Evolutionary conservation across 2,329 filamentous ascomycete species (phyloP), one percentile per base, ranked within the genome.

Genomic region (Didymella glomerata): DNA sequence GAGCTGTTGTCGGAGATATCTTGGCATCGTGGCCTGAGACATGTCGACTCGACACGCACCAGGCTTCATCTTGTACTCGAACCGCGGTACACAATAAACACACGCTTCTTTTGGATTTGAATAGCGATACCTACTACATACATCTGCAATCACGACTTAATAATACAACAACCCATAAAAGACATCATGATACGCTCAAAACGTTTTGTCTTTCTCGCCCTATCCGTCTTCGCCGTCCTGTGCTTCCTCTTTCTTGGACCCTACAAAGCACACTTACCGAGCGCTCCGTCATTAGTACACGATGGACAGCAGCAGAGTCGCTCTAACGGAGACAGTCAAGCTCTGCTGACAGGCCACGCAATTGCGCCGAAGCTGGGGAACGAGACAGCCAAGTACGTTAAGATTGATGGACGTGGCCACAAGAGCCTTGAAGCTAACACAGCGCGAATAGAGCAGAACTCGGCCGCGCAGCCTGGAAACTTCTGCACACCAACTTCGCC

Each of bases 321-420:
- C 62, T 57, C 61, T 22, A 71, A 73, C 57, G 66, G 65, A 36
- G 36, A 44, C 14, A 55, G 18, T n/a, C 51, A 55, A n/a, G 62
- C 71, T 11, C 65, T 73, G 36, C 80, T 92, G 22, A 82, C 83
- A 18, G 90, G 90, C 55, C 86, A 86, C 54, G 88, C 88, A 3
- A 94, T 93, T 69, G 91, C 91, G 49, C 89, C 90, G 1, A 93
- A 92, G 78, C 81, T 95, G 52, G 91, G 91, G 72, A 95, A 95
- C 78, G 90, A 89, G 60, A 95, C 91, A 7, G 81, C 87, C 53
- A 95, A 94, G 76, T 77, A 76, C 36, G 76, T 73, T 32, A 14
- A 54, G 24, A 25, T 60, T 25, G 13, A 13, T 28, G 25, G 4
- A n/a, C 11, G 14, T 22, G 34, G 36, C 48, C 41, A 38, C 36